phyloP scores from a whole-genome alignment of 768 basidiomycete genomes.

The Dioszegia aurantiaca region DNA sequence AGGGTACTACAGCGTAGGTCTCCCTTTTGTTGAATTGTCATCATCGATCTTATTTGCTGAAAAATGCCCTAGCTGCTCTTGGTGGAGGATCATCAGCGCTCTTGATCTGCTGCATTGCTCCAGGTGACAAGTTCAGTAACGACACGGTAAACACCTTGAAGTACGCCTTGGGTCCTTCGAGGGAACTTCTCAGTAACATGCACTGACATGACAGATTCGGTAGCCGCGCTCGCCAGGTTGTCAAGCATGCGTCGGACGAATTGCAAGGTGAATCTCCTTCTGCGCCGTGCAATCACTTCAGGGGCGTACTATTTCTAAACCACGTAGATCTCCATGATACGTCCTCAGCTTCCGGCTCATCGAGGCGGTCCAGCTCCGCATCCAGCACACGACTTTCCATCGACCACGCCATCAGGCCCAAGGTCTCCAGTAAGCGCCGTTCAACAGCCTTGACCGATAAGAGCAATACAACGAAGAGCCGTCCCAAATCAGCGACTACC shows the following conservation, averaged over 20 bases:
- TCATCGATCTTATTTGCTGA: neutral
- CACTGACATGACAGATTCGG: neutral
- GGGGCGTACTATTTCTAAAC: too few relatives aligned
- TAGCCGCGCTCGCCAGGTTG: neutral
- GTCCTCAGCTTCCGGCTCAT: too few relatives aligned
- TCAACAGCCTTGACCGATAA: neutral
- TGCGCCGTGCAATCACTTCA: too few relatives aligned
- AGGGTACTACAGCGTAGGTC: constrained; percentile 67
- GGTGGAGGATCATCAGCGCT: constrained; percentile 76
- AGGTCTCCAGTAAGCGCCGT: neutral
- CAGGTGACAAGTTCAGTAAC: constrained; percentile 73
- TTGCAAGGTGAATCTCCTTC: too few relatives aligned
- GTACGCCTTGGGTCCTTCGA: constrained; percentile 54
- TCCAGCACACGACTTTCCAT: neutral
- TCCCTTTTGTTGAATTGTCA: too few relatives aligned
- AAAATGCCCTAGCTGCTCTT: constrained; percentile 65
- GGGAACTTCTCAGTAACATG: neutral
- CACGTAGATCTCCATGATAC: too few relatives aligned
- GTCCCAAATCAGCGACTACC: too few relatives aligned
- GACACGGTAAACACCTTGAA: constrained; percentile 91
- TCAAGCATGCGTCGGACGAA: neutral
- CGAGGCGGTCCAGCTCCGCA: too few relatives aligned
- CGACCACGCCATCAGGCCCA: neutral
- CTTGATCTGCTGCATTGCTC: constrained; percentile 82
- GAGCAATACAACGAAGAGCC: too few relatives aligned